Conservation (phyloP, 805 yeast species). For the Yamadazyma nakazawae region DNA sequence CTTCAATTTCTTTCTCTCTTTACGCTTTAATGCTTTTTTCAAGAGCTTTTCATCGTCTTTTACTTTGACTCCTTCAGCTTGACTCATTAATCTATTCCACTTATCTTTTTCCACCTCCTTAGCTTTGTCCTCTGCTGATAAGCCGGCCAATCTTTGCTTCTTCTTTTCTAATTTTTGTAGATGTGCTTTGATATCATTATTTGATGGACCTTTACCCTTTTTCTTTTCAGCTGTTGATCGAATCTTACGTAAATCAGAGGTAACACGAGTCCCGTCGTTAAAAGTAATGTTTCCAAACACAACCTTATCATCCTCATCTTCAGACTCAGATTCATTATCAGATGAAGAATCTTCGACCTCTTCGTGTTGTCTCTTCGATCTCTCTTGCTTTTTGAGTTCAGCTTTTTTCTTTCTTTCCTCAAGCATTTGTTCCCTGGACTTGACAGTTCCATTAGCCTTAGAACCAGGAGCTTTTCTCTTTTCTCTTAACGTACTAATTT, state of each 20-base stretch:
- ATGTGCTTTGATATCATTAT: conserved; percentile 81
- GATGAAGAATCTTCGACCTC: conserved; percentile 40
- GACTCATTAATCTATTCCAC: conserved; percentile 82
- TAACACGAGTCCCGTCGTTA: conserved; percentile 74
- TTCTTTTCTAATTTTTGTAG: conserved; percentile 70
- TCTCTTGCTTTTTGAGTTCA: conserved; percentile 44
- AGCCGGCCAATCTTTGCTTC: conserved; percentile 55
- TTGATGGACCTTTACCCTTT: conserved; percentile 79
- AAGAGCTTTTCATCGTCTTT: conserved; percentile 87
- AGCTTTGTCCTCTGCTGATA: conserved; percentile 61
- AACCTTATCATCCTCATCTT: conserved; percentile 40
- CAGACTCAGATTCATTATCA: conserved; percentile 24
- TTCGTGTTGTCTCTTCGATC: conserved; percentile 40
- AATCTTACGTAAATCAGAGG: conserved; percentile 62
- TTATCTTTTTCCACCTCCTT: conserved; percentile 65
- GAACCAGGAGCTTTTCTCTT: conserved; percentile 92
- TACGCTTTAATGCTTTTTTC: conserved; percentile 79
- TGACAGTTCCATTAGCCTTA: conserved; percentile 73
- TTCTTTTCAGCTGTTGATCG: conserved; percentile 47
- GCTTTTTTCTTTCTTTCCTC: conserved; percentile 55
- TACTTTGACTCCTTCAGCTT: conserved; percentile 84
- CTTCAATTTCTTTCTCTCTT: conserved; percentile 78
- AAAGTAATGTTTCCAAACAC: conserved; percentile 81
- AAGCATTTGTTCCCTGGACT: conserved; percentile 77
- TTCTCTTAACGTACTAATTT: conserved; percentile 65